Percentiles rank a stretch among this genome's conserved stretches.
phyloP scores from a whole-genome alignment of 352 stramenopile species.

The Phytophthora hibernalis region DNA sequence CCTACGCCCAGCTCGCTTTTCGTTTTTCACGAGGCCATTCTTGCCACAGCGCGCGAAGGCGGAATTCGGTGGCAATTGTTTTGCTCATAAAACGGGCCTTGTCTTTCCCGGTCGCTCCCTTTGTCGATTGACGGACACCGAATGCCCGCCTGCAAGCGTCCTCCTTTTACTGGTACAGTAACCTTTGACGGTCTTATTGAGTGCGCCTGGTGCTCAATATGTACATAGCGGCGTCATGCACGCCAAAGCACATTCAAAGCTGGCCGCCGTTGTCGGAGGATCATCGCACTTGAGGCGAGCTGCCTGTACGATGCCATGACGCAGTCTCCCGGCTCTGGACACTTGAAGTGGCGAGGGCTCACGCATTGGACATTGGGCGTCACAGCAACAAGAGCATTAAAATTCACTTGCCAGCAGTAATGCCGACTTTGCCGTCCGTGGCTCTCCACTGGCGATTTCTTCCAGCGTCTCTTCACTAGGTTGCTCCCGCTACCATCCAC shows the following conservation, averaged over 20 bases:
- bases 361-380: not conserved
- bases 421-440: no score
- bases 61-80: slow-evolving; percentile 18
- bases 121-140: not conserved
- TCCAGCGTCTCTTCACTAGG: no score
- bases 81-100: slow-evolving; percentile 19
- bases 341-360: slow-evolving; percentile 18
- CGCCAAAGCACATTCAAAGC: not conserved
- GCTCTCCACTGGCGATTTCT: no score
- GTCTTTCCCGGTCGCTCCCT: slow-evolving; percentile 11
- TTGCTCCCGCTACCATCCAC: no score
- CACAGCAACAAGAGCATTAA: no score
- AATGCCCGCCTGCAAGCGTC: slow-evolving; percentile 2
- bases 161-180: slow-evolving; percentile 13
- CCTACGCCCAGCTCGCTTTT: no score
- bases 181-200: no score
- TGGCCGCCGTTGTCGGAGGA: not conserved
- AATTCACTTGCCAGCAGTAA: no score
- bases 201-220: no score
- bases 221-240: not conserved
- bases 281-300: not conserved
- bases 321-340: not conserved
- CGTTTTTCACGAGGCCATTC: not conserved
- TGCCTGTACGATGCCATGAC: slow-evolving; percentile 32
- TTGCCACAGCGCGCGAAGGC: not conserved